Percentiles rank a stretch among this genome's conserved stretches.
These are phyloP conservation scores for Annulohypoxylon truncatum DNA, from an alignment of 2,329 filamentous ascomycete genomes.

Conservation along the genomic window DNA sequence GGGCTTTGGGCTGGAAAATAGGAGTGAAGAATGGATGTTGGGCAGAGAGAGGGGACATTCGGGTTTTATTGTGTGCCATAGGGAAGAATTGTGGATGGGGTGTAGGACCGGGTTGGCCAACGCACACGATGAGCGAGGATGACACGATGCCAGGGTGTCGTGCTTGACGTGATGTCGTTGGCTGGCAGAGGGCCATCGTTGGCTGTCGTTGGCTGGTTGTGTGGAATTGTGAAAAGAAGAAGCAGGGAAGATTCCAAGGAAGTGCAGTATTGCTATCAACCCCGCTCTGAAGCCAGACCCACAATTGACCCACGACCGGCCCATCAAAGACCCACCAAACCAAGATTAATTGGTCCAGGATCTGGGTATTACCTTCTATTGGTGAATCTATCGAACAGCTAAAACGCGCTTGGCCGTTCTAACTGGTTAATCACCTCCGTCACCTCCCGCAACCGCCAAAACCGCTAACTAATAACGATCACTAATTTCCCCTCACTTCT, in stretches of 20 bases:
- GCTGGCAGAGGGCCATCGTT: slow-evolving; percentile 31
- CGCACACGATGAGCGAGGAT: slow-evolving; percentile 34
- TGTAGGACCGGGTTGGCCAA: slow-evolving; percentile 48
- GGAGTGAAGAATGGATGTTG: slow-evolving; percentile 51
- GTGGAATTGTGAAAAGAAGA: slow-evolving; percentile 21
- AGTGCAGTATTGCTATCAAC: slow-evolving; percentile 27
- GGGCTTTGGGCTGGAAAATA: slow-evolving; percentile 52
- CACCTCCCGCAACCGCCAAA: slow-evolving; percentile 13
- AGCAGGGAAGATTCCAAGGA: slow-evolving; percentile 25
- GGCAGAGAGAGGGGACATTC: slow-evolving; percentile 59
- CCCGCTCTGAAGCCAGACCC: slow-evolving; percentile 27
- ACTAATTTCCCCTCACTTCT: slow-evolving; percentile 18
- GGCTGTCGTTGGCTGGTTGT: background rate
- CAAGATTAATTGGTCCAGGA: background rate
- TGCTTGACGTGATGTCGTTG: slow-evolving; percentile 36
- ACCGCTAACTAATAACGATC: background rate
- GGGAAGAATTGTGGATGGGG: slow-evolving; percentile 44
- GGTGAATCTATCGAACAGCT: background rate
- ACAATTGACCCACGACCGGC: background rate
- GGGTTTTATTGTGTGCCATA: slow-evolving; percentile 61
- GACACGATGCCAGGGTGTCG: slow-evolving; percentile 43
- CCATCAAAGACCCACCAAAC: background rate
- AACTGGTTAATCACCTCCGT: slow-evolving; percentile 17
- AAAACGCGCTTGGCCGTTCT: slow-evolving; percentile 9
- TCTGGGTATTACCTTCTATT: background rate